Evolutionary conservation across 2,329 filamentous ascomycete genomes (phyloP).

Genomic region (Fusarium oligoseptatum): DNA sequence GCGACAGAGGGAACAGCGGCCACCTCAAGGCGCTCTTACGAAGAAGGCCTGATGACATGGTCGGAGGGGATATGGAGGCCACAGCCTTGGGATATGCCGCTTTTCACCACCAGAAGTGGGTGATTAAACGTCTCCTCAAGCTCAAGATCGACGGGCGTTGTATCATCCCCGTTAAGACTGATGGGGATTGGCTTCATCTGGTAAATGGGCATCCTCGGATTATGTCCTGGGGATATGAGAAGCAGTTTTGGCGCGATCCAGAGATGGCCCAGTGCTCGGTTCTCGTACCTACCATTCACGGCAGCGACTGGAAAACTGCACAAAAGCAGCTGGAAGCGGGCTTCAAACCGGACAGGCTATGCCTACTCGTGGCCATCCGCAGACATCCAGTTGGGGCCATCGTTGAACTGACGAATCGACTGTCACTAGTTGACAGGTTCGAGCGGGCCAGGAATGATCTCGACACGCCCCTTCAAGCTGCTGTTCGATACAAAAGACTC

Average conservation of each 20-base stretch:
- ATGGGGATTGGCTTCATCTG: neutral
- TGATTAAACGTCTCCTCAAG: neutral
- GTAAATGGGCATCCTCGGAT: neutral
- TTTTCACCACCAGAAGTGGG: neutral
- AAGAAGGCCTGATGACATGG: neutral
- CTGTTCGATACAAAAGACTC: neutral
- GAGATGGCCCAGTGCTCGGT: neutral
- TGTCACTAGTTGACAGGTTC: neutral
- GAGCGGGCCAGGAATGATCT: neutral
- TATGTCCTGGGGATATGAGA: neutral
- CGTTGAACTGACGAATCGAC: neutral
- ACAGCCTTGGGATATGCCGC: neutral
- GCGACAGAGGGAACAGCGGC: neutral
- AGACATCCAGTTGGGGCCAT: neutral
- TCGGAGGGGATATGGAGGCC: neutral
- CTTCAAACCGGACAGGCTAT: neutral
- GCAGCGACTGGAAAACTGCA: neutral
- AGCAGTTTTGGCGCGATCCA: neutral
- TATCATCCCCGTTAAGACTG: neutral
- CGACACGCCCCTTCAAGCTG: neutral
- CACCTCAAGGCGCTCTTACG: neutral
- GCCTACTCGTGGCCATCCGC: neutral
- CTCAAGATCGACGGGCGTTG: neutral
- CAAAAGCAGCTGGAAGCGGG: neutral
- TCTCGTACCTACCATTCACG: neutral